A percentile compares a stretch with the other conserved stretches of the same genome.
Conservation (phyloP, 108 stramenopile species). For the Cyclotella distinguenda region DNA sequence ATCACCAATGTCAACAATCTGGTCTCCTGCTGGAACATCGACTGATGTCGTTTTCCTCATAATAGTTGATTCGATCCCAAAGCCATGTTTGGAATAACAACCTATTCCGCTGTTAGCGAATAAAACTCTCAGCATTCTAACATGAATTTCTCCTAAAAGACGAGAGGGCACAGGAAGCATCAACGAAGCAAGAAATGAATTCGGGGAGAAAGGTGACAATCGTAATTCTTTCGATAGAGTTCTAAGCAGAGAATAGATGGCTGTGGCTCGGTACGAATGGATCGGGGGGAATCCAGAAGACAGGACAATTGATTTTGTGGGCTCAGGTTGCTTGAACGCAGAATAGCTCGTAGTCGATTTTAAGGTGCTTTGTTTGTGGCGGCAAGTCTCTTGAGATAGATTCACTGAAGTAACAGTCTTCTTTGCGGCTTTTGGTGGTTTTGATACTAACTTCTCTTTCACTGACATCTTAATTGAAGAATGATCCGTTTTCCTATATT, state of each 20-base stretch:
- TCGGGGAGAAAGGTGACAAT: conserved; percentile 74
- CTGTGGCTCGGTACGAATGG: conserved; percentile 59
- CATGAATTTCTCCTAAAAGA: conserved; percentile 75
- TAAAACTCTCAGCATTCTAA: conserved; percentile 61
- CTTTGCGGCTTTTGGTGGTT: too few relatives aligned
- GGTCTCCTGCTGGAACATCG: neutral
- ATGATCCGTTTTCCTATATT: too few relatives aligned
- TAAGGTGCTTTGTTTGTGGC: neutral
- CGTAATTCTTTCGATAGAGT: conserved; percentile 67
- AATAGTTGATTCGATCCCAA: conserved; percentile 20
- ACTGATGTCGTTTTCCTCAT: conserved; percentile 1
- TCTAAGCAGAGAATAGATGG: conserved; percentile 73
- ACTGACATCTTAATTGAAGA: too few relatives aligned
- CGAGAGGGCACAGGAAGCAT: conserved; percentile 62
- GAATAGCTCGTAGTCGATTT: neutral
- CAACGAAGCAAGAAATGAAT: conserved; percentile 69
- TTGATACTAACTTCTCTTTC: too few relatives aligned
- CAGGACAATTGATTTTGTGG: conserved; percentile 22
- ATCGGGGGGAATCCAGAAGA: conserved; percentile 22
- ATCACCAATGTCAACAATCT: neutral
- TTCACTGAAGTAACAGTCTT: too few relatives aligned
- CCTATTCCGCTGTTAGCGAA: conserved; percentile 51
- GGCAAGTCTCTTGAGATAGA: too few relatives aligned
- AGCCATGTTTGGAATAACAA: conserved; percentile 52
- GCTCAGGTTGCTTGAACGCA: neutral